Conservation (phyloP, 2,329 filamentous ascomycete genomes). For the Huntiella decipiens region DNA sequence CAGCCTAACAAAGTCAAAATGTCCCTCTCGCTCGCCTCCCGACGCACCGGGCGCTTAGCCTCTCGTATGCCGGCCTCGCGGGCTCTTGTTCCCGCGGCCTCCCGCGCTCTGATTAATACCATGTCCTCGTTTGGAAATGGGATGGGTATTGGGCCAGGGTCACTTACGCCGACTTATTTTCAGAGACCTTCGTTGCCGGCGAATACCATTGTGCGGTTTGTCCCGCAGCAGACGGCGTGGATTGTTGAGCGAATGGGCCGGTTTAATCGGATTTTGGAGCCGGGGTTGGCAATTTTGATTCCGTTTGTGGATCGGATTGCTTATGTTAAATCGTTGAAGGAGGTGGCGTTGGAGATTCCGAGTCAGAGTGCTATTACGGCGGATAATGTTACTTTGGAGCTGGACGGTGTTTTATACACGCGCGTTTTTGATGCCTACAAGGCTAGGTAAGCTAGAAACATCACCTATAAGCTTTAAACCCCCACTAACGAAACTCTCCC, state of each 20-base stretch:
- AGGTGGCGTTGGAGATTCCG: conserved; percentile 88
- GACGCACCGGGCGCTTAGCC: conserved; percentile 2
- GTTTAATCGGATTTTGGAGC: conserved; percentile 83
- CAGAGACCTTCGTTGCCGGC: conserved; percentile 57
- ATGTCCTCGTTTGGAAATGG: conserved; percentile 14
- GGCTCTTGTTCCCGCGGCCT: conserved; percentile 15
- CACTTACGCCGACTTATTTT: conserved; percentile 57
- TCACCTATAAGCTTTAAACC: not conserved
- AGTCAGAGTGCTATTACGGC: conserved; percentile 96
- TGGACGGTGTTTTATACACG: conserved; percentile 91
- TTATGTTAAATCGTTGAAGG: conserved; percentile 95
- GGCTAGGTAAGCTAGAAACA: conserved; percentile 45
- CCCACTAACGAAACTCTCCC: not conserved
- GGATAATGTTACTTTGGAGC: conserved; percentile 91
- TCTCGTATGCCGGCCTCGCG: conserved; percentile 7
- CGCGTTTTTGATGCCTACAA: conserved; percentile 97
- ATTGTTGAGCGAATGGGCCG: conserved; percentile 99
- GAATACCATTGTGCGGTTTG: conserved; percentile 89
- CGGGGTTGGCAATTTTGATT: conserved; percentile 71
- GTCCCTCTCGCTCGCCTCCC: conserved; percentile 6
- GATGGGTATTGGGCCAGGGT: conserved; percentile 16
- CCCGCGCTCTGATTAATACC: conserved; percentile 18
- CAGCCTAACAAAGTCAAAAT: not conserved
- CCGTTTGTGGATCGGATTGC: conserved; percentile 90
- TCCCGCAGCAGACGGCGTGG: conserved; percentile 99